These are phyloP conservation scores for Pyrrhoderma noxium DNA, from an alignment of 1,284 basidiomycete genomes.

Conservation along the genomic window DNA sequence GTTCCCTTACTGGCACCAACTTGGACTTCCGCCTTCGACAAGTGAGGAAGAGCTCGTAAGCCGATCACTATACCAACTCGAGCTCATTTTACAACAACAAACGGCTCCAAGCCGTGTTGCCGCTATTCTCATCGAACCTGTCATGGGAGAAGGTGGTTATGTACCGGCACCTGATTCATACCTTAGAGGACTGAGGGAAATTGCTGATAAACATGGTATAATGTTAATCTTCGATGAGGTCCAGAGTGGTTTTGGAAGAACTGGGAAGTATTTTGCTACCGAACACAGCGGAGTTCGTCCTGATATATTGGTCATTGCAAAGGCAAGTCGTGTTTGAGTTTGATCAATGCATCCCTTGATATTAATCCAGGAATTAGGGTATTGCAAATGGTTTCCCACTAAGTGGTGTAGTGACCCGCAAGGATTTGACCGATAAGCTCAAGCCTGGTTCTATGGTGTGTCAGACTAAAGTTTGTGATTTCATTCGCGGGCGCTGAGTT, in stretches of 20 bases:
- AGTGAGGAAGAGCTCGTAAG: conserved; percentile 59
- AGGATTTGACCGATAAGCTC: conserved; percentile 77
- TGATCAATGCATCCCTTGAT: neutral
- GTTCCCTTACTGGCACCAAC: conserved; percentile 93
- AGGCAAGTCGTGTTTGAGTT: conserved; percentile 37
- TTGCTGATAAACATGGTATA: conserved; percentile 86
- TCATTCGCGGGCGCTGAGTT: conserved; percentile 4
- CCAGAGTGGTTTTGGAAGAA: conserved; percentile 85
- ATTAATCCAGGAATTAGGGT: conserved; percentile 40
- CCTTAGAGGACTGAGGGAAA: conserved; percentile 69
- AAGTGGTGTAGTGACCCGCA: conserved; percentile 77
- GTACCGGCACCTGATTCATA: conserved; percentile 82
- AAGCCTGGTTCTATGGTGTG: conserved; percentile 73
- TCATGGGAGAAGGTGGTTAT: conserved; percentile 93
- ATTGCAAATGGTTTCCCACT: conserved; percentile 93
- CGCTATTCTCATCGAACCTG: conserved; percentile 87
- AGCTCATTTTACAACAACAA: conserved; percentile 80
- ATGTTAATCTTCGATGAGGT: conserved; percentile 83
- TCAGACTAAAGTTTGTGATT: neutral
- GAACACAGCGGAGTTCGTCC: conserved; percentile 78
- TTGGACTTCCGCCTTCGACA: conserved; percentile 57
- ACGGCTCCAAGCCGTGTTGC: conserved; percentile 82
- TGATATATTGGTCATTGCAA: conserved; percentile 87
- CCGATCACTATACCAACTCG: conserved; percentile 74
- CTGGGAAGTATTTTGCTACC: conserved; percentile 80